Base-by-base conservation (phyloP, 371 early-diverging fungal species). In the Smittium culicis region DNA sequence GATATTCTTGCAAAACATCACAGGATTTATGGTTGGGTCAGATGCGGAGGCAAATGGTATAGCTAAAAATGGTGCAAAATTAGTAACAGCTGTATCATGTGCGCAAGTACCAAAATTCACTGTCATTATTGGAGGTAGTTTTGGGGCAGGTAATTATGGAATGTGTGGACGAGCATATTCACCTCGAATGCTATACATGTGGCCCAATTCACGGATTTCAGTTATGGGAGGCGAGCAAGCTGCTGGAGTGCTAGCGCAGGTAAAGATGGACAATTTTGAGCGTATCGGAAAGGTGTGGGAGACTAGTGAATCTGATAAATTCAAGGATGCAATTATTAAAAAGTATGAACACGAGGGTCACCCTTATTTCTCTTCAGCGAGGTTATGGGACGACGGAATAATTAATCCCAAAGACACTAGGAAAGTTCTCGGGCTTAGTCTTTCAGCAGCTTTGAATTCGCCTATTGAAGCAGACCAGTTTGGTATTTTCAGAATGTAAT, bases 141-240 rank as follows among this genome's bases (percentile, higher is more conserved):
- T 92, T 68, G 90, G 91, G 71, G 91, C 91, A 45, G 94, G 95
- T 73, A 97, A 97, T 82, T 96, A 97, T 74, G 98, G 98, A 67
- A 97, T 96, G 98, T 96, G 98, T 77, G 98, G 98, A 11, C 81
- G 98, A 66, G 94, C 98, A 0, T 96, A 90, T 79, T 83, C 87
- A 34, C 98, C 98, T 11, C 79, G 96, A 28, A 94, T 98, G 85
- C 75, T 98, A 72, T 98, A 91, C 90, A 91, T 91, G 86, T 98
- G 93, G 92, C 98, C 98, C 67, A 88, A 90, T 72, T 86, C 93
- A 32, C 84, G 98, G 56, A 94, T 98, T 70, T 90, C 91, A 31
- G 98, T 98, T 29, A 98, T 98, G 98, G 98, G 98, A 67, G 98
- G 98, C 66, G 97, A 96, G 75, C 96, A 98, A 78, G 94, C 96